Evolutionary conservation across 257 asterid species (phyloP), one percentile per base, ranked within the genome.

Genomic region (Rehmannia glutinosa): DNA sequence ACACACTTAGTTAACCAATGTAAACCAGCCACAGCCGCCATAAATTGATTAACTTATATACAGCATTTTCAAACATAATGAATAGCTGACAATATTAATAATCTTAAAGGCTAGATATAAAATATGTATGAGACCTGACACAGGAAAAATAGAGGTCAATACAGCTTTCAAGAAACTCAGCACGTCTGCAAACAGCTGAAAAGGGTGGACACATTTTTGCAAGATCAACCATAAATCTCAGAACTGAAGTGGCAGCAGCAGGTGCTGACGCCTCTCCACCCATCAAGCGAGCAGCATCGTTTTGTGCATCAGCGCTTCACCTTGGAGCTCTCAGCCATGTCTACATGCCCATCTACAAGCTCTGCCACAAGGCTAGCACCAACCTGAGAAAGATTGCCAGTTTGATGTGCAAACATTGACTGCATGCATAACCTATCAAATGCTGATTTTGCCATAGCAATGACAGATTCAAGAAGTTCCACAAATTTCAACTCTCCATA

Each of bases 201-300:
- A 94, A 94, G 49, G 96, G 85, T 54, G 92, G 90, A 66, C 96
- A 94, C 99, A 94, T 94, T 78, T 94, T 94, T n/a, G 96, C 97
- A 64, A 94, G 91, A 81, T 94, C 97, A 64, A 94, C 97, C 99
- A 94, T 94, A 81, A 94, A 94, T 75, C 99, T 82, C 50, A 94
- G 93, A 76, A 94, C 96, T 3, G 99, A 84, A 70, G 97, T 91
- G 73, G 97, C 97, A 67, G 97, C 88, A 68, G 97, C 95, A 84
- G 99, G 97, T 36, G 99, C 99, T 30, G 99, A 80, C 63, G 97
- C 99, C 75, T 94, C 97, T 38, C 99, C 99, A 43, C 97, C 95
- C 97, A 94, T 88, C 77, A 94, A 84, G 66, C 99, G 97, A 66
- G 99, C 99, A 32, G 99, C 99, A 80, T 94, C 55, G 97, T 91